These are phyloP conservation scores for Cryptococcus floricola DNA, from an alignment of 1,284 basidiomycete genomes.

Conservation along the genomic window DNA sequence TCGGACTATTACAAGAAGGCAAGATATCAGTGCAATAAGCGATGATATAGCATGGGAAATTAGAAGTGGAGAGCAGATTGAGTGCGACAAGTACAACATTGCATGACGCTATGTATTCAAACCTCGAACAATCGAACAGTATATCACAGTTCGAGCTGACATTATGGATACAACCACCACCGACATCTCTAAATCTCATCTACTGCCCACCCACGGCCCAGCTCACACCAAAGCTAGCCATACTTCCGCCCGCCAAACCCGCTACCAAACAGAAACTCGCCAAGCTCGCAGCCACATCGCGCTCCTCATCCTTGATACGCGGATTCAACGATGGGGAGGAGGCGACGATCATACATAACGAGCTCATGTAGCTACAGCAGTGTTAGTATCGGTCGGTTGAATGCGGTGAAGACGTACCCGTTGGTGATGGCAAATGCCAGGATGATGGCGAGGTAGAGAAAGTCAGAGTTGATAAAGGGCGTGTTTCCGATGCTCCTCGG, in stretches of 20 bases:
- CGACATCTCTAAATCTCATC: too few relatives aligned
- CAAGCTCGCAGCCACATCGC: slow-evolving; percentile 76
- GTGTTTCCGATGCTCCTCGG: slow-evolving; percentile 14
- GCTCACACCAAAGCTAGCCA: slow-evolving; percentile 69
- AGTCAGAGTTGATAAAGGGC: slow-evolving; percentile 58
- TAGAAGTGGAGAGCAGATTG: too few relatives aligned
- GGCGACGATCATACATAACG: slow-evolving; percentile 46
- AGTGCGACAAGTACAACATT: too few relatives aligned
- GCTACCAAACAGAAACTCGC: slow-evolving; percentile 72
- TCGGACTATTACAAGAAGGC: too few relatives aligned
- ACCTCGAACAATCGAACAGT: too few relatives aligned
- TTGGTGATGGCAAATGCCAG: slow-evolving; percentile 70
- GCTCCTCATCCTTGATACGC: slow-evolving; percentile 56
- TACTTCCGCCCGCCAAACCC: slow-evolving; percentile 69
- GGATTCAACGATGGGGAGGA: slow-evolving; percentile 45
- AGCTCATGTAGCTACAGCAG: slow-evolving; percentile 32
- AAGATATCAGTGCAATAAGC: too few relatives aligned
- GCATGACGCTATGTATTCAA: too few relatives aligned
- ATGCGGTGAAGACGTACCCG: slow-evolving; percentile 58
- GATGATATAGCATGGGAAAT: too few relatives aligned
- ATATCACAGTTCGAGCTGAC: too few relatives aligned
- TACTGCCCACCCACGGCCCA: not conserved
- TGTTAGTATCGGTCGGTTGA: not conserved
- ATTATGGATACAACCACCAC: too few relatives aligned
- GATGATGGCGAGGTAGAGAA: slow-evolving; percentile 68